These are phyloP conservation scores for Azolla pinnata DNA, from an alignment of 75 land plant genomes.

Conservation along the genomic window DNA sequence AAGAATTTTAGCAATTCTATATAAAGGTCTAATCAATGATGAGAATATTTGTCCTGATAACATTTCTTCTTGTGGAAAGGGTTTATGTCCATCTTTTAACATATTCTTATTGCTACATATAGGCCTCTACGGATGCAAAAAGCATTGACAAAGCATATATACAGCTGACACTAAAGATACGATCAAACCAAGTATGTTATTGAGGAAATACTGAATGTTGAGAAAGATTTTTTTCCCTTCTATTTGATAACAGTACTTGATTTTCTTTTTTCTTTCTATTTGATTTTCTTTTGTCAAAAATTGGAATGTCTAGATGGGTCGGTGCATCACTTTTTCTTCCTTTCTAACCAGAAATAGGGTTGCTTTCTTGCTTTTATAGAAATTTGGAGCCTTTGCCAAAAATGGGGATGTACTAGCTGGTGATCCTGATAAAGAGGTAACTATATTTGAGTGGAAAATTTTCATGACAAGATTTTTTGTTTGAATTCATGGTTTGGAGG, in stretches of 20 bases:
- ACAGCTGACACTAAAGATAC: slow-evolving; percentile 75
- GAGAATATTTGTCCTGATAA: neutral
- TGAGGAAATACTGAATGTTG: neutral
- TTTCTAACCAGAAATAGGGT: neutral
- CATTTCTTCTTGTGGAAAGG: neutral
- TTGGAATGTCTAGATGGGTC: too few species aligned
- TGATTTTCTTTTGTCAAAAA: too few species aligned
- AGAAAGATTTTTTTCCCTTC: neutral
- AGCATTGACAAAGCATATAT: slow-evolving; percentile 65
- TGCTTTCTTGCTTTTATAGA: neutral
- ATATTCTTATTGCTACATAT: slow-evolving; percentile 10
- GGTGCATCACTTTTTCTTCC: neutral
- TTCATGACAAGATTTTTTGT: too few species aligned
- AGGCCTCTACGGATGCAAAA: slow-evolving; percentile 74
- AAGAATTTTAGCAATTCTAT: slow-evolving; percentile 11
- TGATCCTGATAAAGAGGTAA: slow-evolving; percentile 28
- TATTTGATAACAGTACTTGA: too few species aligned
- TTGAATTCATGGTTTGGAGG: too few species aligned
- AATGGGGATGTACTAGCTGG: slow-evolving; percentile 24
- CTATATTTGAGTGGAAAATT: too few species aligned
- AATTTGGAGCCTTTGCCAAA: slow-evolving; percentile 20
- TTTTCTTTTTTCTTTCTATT: too few species aligned
- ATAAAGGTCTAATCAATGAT: neutral
- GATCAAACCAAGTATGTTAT: slow-evolving; percentile 53
- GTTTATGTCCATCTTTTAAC: neutral